phyloP scores from a whole-genome alignment of 192 early-diverging fungal species.

The Coemansia asiatica region DNA sequence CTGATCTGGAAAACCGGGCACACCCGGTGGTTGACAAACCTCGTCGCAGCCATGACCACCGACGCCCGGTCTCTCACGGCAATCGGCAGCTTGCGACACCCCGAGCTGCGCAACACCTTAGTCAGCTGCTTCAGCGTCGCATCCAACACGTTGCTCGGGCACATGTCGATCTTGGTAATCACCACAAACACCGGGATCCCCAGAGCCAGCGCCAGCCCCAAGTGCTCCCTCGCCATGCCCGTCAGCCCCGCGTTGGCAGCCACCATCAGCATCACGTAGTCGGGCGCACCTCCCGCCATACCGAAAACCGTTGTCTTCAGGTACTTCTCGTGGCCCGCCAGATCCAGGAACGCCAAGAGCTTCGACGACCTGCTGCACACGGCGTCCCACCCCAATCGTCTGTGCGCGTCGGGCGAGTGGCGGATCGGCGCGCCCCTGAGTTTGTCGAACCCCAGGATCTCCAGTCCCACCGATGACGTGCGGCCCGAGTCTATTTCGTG shows the following conservation, averaged over 20 bases:
- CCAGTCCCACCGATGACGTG: constrained; percentile 85
- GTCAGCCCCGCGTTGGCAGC: constrained; percentile 84
- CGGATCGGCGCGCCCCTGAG: constrained; percentile 46
- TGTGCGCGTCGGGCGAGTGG: constrained; percentile 25
- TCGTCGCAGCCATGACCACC: constrained; percentile 74
- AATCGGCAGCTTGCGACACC: constrained; percentile 90
- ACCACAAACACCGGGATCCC: constrained; percentile 88
- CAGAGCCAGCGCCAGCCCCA: constrained; percentile 84
- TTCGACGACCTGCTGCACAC: constrained; percentile 77
- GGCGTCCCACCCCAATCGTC: constrained; percentile 80
- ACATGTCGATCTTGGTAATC: constrained; percentile 95
- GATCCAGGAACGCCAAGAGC: constrained; percentile 67
- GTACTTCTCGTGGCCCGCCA: constrained; percentile 94
- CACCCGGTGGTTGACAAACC: constrained; percentile 84
- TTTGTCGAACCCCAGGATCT: constrained; percentile 84
- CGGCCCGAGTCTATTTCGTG: constrained; percentile 89
- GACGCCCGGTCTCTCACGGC: constrained; percentile 73
- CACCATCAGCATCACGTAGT: constrained; percentile 91
- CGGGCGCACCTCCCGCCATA: constrained; percentile 87
- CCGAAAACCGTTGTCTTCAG: constrained; percentile 95
- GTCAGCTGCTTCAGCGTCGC: constrained; percentile 79
- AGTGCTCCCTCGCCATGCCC: constrained; percentile 93
- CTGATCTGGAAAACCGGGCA: constrained; percentile 95
- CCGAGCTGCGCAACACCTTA: constrained; percentile 81
- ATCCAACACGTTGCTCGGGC: constrained; percentile 80